Evolutionary conservation across 2,329 filamentous ascomycete species (phyloP).

Genomic region (Pseudogymnoascus verrucosus): DNA sequence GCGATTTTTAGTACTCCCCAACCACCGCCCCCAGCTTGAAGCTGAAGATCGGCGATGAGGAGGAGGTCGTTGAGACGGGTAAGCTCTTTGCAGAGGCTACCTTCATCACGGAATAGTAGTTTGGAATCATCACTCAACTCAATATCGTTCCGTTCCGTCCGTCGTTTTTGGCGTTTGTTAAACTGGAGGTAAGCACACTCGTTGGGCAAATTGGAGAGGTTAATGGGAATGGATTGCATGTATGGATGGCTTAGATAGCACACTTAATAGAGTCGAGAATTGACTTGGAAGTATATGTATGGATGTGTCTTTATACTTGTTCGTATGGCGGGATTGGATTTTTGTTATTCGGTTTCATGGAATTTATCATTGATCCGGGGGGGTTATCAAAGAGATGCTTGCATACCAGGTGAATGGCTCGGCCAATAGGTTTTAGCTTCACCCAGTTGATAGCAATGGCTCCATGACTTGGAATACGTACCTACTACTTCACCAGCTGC

Average conservation of each 20-base stretch:
- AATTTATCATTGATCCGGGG: neutral
- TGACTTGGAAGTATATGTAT: neutral
- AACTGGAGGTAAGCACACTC: neutral
- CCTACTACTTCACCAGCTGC: no score
- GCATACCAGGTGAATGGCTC: no score
- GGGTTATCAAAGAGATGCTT: neutral
- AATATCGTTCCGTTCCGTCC: neutral
- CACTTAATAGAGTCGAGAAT: neutral
- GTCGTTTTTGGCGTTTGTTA: neutral
- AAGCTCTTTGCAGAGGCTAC: slow-evolving; percentile 80
- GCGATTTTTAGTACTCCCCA: slow-evolving; percentile 55
- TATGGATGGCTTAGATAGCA: slow-evolving; percentile 3
- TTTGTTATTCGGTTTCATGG: neutral
- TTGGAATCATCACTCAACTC: neutral
- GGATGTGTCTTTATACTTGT: neutral
- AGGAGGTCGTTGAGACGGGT: slow-evolving; percentile 68
- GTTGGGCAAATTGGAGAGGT: neutral
- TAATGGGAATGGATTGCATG: neutral
- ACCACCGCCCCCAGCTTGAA: slow-evolving; percentile 61
- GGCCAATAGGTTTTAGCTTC: no score
- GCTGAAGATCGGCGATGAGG: slow-evolving; percentile 72
- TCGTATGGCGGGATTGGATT: no score
- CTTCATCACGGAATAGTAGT: slow-evolving; percentile 64
- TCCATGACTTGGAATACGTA: no score
- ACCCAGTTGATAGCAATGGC: no score